Base-by-base conservation (phyloP, 176 grass and related monocot genomes). In the Ananas comosus region DNA sequence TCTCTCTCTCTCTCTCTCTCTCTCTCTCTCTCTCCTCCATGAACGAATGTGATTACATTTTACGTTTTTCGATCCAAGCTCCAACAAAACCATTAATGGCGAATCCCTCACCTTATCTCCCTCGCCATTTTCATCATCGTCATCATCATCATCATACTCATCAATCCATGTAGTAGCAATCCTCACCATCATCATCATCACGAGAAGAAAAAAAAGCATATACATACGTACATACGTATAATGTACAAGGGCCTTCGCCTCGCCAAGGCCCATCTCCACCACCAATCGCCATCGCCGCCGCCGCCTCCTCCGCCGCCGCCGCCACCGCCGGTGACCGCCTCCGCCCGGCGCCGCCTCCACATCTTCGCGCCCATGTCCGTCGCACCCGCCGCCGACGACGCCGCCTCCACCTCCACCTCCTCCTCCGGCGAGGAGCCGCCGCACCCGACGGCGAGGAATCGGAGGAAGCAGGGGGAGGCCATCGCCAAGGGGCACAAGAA, bases 401-500 rank as follows among this genome's bases (percentile, higher is more conserved):
- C 81, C 48, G 72, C 74, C 76, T 82, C 83, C 24, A 74, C 84
- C 24, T 75, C 72, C 52, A 74, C 84, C 24, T 75, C 72, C 49
- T 70, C 82, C 25, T 71, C 83, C 14, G 85, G 71, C 48, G 77
- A 81, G 54, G 59, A 67, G 33, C 50, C 81, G 12, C 27, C 81
- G 72, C 65, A n/a, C 66, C 73, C 76, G 70, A 72, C 25, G 74
- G 49, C 10, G 51, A 28, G 5, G 68, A 76, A 18, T 67, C 61
- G 3, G 18, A 97, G 78, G 82, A 78, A 53, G 24, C 93, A 97
- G 54, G 93, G 93, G 27, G 66, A 69, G 16, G 87, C 86, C 72
- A 97, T 97, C 71, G 81, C 80, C 33, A 92, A 83, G 72, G 93
- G 93, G 21, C 93, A 97, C 69, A 97, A 92, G 77, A 92, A 90